Percentiles rank a stretch among this genome's conserved stretches.
phyloP scores from a whole-genome alignment of 1,139 yeast genomes.

The Saccharomyces pastorianus region DNA sequence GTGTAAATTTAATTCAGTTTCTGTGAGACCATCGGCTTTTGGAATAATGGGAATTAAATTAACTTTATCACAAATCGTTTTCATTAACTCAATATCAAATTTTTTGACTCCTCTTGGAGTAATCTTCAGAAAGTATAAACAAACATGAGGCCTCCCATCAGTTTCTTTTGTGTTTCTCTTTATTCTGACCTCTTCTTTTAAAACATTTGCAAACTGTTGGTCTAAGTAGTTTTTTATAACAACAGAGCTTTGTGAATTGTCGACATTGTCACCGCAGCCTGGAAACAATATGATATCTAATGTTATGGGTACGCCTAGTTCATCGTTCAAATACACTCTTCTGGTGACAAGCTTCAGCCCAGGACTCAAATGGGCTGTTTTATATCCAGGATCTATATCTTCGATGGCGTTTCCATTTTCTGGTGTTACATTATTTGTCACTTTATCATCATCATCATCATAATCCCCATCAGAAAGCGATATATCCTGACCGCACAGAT shows the following conservation, averaged over 20 bases:
- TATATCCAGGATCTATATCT: constrained; percentile 1
- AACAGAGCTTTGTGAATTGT: constrained; percentile 29
- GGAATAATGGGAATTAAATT: constrained; percentile 52
- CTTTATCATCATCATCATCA: constrained; percentile 25
- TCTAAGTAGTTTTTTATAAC: constrained; percentile 48
- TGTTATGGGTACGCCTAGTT: constrained; percentile 36
- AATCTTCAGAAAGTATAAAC: constrained; percentile 52
- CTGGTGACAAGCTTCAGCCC: constrained; percentile 23
- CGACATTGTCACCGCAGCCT: constrained; percentile 40
- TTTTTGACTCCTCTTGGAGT: constrained; percentile 47
- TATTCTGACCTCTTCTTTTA: constrained; percentile 54
- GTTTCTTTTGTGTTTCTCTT: constrained; percentile 45
- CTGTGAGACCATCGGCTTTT: constrained; percentile 51
- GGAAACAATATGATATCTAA: constrained; percentile 38
- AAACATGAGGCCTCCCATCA: constrained; percentile 58
- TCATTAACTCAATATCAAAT: constrained; percentile 43
- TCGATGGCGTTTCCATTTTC: constrained; percentile 17
- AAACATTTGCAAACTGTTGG: constrained; percentile 45
- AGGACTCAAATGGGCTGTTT: constrained; percentile 19
- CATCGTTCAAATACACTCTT: constrained; percentile 32
- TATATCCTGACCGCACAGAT: constrained; percentile 39
- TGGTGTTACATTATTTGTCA: constrained; percentile 1
- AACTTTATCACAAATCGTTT: constrained; percentile 41
- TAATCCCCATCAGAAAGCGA: constrained; percentile 25
- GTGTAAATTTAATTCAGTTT: constrained; percentile 38